Evolutionary conservation across 768 basidiomycete genomes (phyloP).

Genomic region (Cyclocybe cylindracea): DNA sequence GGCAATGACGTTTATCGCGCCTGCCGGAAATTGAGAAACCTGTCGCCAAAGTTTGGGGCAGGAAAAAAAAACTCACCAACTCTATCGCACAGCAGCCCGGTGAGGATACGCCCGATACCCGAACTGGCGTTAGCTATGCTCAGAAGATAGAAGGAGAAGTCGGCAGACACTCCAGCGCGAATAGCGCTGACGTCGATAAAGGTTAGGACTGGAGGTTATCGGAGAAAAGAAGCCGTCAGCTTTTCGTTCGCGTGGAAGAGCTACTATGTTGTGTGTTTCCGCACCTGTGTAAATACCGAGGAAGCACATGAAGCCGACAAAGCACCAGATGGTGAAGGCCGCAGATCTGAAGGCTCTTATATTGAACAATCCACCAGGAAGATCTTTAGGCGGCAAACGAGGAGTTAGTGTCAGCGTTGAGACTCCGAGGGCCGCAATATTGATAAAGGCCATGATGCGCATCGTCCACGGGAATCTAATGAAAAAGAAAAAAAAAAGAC

Average conservation of each 20-base stretch:
- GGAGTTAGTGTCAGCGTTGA: conserved; percentile 57
- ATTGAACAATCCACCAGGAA: conserved; percentile 61
- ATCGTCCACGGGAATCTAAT: conserved; percentile 76
- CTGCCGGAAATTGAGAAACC: conserved; percentile 29
- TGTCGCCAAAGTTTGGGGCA: background rate
- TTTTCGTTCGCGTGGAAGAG: background rate
- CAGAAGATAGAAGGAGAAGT: conserved; percentile 64
- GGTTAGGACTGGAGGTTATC: conserved; percentile 48
- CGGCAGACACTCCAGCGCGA: conserved; percentile 43
- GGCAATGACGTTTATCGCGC: conserved; percentile 68
- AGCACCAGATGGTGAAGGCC: conserved; percentile 54
- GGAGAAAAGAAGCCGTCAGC: background rate
- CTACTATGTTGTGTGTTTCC: background rate
- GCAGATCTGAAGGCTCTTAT: conserved; percentile 49
- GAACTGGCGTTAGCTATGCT: conserved; percentile 71
- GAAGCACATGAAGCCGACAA: conserved; percentile 54
- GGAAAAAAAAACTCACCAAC: conserved; percentile 39
- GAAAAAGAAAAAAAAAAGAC: too few species aligned
- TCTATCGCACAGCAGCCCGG: conserved; percentile 56
- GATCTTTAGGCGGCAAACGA: conserved; percentile 54
- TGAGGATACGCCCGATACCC: conserved; percentile 56
- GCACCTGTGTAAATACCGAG: conserved; percentile 71
- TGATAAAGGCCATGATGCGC: conserved; percentile 66
- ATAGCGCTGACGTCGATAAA: conserved; percentile 64
- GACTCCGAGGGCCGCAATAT: conserved; percentile 50